Evolutionary conservation across 169 alveolate species (phyloP), one percentile per base, ranked within the genome.

Genomic region (Blepharisma undulans): DNA sequence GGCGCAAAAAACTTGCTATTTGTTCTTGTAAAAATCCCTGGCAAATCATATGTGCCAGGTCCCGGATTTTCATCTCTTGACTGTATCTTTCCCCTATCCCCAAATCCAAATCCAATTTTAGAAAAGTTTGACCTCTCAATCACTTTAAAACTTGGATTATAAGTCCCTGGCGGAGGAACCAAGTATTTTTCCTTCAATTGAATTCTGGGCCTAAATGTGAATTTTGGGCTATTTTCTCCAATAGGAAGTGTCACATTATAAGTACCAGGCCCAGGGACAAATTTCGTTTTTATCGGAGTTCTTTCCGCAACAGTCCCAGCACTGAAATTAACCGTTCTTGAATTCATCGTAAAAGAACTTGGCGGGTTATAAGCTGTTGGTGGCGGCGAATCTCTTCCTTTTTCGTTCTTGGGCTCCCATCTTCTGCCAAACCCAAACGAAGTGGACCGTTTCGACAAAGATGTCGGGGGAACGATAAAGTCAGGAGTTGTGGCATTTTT

Each of bases 251-350:
- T 2, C 22, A 60, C 74, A n/a, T 82, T 33, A 60, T 82, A 82
- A 4, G 74, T 60, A 1, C 89, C 89, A 22, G 89, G 89, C 14
- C 89, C 89, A 34, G 89, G 89, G 14, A 33, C 29, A 22, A 59
- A 30, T 21, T 78, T 34, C 7, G 48, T 82, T 5, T 22, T 36
- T 36, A 48, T 82, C 32, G 27, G 25, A 82, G 30, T 82, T 82
- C 36, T 59, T 82, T 21, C 27, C 32, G 27, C 34, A 22, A 22
- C 34, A 36, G 36, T 82, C 89, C 76, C 34, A 27, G 29, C 25
- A 4, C 66, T 27, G 25, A 21, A 25, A 25, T 21, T 72, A 22
- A 19, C 89, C 29, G 76, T 21, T 30, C 29, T 33, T 82, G 33
- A 21, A 19, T 25, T 34, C 66, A 48, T 48, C 14, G 66, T 34